Percentiles rank a stretch among this genome's conserved stretches.
Evolutionary conservation across 116 monocot genomes (phyloP).

Genomic region (Dioscorea cayenensis): DNA sequence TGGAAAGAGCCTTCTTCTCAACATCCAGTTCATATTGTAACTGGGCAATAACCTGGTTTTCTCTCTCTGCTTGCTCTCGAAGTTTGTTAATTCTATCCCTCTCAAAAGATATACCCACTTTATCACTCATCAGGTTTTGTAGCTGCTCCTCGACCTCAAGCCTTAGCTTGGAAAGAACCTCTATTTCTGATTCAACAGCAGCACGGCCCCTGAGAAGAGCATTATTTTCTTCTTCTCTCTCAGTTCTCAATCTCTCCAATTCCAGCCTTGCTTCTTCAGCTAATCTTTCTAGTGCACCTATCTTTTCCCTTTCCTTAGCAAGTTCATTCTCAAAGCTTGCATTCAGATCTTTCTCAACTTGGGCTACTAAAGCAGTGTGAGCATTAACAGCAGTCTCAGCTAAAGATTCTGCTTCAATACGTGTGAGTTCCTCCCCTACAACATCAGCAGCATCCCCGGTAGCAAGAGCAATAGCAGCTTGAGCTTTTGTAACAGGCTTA

Average conservation of each 20-base stretch:
- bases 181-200: constrained; percentile 90
- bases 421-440: constrained; percentile 83
- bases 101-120: constrained; percentile 73
- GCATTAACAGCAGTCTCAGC: constrained; percentile 88
- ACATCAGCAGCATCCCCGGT: constrained; percentile 79
- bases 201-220: constrained; percentile 48
- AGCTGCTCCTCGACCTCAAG: constrained; percentile 74
- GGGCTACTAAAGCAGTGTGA: constrained; percentile 76
- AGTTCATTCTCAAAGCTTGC: constrained; percentile 81
- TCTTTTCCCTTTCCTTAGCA: constrained; percentile 75
- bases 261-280: constrained; percentile 74
- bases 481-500: constrained; percentile 94
- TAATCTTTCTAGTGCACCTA: constrained; percentile 68
- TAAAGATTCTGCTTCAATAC: constrained; percentile 87
- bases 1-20: constrained; percentile 86
- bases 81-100: constrained; percentile 66
- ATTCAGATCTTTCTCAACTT: constrained; percentile 91
- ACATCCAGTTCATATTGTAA: constrained; percentile 92
- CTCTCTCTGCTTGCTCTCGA: constrained; percentile 56
- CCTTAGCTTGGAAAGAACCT: constrained; percentile 76
- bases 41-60: constrained; percentile 55
- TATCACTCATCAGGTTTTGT: constrained; percentile 62
- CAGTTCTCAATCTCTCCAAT: constrained; percentile 52
- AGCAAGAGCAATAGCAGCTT: constrained; percentile 89
- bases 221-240: constrained; percentile 77